These are phyloP conservation scores for Xerocomus spinulosus DNA, from an alignment of 768 basidiomycete genomes.

Conservation along the genomic window DNA sequence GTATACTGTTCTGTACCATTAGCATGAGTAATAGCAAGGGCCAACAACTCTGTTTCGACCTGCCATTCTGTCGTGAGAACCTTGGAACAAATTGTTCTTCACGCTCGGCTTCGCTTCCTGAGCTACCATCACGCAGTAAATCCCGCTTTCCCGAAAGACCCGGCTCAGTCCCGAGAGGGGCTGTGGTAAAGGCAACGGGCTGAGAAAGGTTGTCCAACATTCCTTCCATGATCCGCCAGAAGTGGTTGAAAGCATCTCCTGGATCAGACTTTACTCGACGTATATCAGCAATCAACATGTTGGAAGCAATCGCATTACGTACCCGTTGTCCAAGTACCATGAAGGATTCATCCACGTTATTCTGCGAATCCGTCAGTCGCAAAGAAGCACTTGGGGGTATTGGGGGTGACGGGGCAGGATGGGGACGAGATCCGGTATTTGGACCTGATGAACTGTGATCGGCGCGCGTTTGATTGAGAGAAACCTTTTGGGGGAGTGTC, in stretches of 20 bases:
- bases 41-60: too few relatives aligned
- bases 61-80: slow-evolving; percentile 23
- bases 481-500: slow-evolving; percentile 57
- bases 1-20: slow-evolving; percentile 15
- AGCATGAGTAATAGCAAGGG: slow-evolving; percentile 8
- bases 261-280: slow-evolving; percentile 58
- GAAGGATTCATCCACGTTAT: slow-evolving; percentile 80
- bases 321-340: slow-evolving; percentile 83
- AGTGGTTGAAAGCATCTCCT: slow-evolving; percentile 82
- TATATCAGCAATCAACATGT: slow-evolving; percentile 1
- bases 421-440: slow-evolving; percentile 10
- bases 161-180: slow-evolving; percentile 54
- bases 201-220: slow-evolving; percentile 85
- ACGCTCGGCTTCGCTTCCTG: slow-evolving; percentile 62
- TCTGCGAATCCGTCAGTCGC: slow-evolving; percentile 46
- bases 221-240: slow-evolving; percentile 85
- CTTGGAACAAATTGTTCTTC: slow-evolving; percentile 60
- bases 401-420: slow-evolving; percentile 42
- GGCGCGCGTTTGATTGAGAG: slow-evolving; percentile 20
- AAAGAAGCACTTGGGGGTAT: slow-evolving; percentile 38
- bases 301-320: slow-evolving; percentile 14
- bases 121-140: slow-evolving; percentile 45
- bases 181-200: slow-evolving; percentile 73
- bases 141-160: slow-evolving; percentile 20
- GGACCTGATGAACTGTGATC: slow-evolving; percentile 22